A percentile compares a stretch with the other conserved stretches of the same genome.
Conservation (phyloP, 2,329 filamentous ascomycete genomes). For the Colletotrichum magnum region DNA sequence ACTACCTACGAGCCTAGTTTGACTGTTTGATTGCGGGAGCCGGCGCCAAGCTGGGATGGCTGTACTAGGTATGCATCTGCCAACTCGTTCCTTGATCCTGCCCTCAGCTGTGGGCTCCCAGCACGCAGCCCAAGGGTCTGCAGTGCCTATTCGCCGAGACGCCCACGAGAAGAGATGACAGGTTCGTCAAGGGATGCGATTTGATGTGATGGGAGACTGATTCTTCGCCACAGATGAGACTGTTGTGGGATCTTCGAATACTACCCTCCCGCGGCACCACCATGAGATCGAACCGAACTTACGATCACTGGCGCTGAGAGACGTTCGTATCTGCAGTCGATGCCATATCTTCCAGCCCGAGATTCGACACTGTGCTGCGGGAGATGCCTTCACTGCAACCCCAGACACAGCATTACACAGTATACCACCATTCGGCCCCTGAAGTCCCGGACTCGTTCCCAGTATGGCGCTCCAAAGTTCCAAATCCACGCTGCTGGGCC, state of each 20-base stretch:
- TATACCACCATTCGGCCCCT: background rate
- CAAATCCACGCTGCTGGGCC: background rate
- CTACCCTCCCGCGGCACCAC: too few species aligned
- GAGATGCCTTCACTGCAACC: conserved; percentile 10
- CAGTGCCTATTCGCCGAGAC: background rate
- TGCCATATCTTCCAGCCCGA: too few species aligned
- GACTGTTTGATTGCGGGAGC: too few species aligned
- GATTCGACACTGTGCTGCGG: background rate
- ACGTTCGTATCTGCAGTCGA: background rate
- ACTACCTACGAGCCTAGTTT: too few species aligned
- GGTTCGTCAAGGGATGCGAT: background rate
- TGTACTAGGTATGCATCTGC: too few species aligned
- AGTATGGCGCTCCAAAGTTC: too few species aligned
- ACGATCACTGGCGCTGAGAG: background rate
- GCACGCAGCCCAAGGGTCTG: background rate
- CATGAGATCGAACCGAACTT: too few species aligned
- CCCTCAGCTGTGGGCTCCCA: background rate
- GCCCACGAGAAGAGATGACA: background rate
- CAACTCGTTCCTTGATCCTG: background rate
- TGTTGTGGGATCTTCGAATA: too few species aligned
- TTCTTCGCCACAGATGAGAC: background rate
- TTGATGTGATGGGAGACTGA: background rate
- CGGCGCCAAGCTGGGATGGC: too few species aligned
- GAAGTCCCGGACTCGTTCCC: too few species aligned
- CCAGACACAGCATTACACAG: background rate